Evolutionary conservation across 495 filamentous ascomycete species (phyloP).

Genomic region (Endocarpon pusillum): DNA sequence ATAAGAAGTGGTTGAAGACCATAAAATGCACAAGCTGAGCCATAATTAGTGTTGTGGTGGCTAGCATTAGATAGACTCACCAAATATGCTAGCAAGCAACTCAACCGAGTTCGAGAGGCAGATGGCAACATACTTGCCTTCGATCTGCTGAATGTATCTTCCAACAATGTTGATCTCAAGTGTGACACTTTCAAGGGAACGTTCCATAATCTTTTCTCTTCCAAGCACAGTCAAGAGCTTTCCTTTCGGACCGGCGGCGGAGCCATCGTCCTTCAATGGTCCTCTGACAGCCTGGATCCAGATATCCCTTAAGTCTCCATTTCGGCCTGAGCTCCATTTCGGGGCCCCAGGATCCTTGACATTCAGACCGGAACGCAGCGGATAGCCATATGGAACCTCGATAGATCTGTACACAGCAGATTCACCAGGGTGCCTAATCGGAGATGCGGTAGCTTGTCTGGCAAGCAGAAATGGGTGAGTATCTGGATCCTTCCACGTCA

Average conservation of each 20-base stretch:
- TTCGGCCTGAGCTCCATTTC: conserved; percentile 63
- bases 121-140: conserved; percentile 66
- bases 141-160: conserved; percentile 45
- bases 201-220: conserved; percentile 50
- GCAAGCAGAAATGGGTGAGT: conserved; percentile 79
- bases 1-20: conserved; percentile 62
- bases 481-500: conserved; percentile 58
- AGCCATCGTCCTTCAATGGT: conserved; percentile 38
- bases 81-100: conserved; percentile 55
- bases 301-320: conserved; percentile 84
- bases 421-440: conserved; percentile 68
- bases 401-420: conserved; percentile 67
- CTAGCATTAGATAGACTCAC: conserved; percentile 18
- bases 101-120: conserved; percentile 91
- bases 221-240: conserved; percentile 72
- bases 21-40: conserved; percentile 61
- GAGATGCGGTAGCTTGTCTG: conserved; percentile 59
- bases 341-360: conserved; percentile 70
- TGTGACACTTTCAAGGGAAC: conserved; percentile 53
- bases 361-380: conserved; percentile 63
- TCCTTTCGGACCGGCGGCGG: conserved; percentile 42
- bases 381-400: conserved; percentile 69
- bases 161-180: conserved; percentile 82
- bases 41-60: conserved; percentile 1
- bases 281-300: conserved; percentile 66